Evolutionary conservation across 2,329 filamentous ascomycete genomes (phyloP).

Genomic region (Dothidotthia symphoricarpi): DNA sequence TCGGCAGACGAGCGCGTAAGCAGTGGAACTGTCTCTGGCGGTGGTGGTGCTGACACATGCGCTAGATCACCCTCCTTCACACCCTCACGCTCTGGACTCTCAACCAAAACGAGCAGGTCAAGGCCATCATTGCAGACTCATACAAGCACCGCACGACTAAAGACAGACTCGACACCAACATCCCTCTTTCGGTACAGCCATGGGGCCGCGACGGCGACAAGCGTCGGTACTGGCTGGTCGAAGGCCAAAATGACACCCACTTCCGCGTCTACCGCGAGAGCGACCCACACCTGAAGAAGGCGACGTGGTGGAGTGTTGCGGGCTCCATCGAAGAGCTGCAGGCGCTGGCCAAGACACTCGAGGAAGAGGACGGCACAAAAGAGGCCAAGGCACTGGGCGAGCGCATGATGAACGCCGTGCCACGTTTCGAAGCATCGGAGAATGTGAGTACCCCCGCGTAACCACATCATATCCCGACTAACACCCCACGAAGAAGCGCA

Average conservation of each 20-base stretch:
- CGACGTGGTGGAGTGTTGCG: constrained; percentile 91
- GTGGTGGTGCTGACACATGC: constrained; percentile 16
- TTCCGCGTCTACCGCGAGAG: constrained; percentile 95
- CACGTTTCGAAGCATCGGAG: constrained; percentile 89
- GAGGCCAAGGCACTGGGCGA: constrained; percentile 75
- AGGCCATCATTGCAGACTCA: constrained; percentile 75
- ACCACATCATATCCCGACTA: constrained; percentile 7
- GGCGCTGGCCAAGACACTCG: constrained; percentile 71
- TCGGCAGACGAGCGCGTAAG: constrained; percentile 73
- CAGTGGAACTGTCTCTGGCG: constrained; percentile 5
- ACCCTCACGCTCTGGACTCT: constrained; percentile 86
- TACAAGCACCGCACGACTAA: constrained; percentile 68
- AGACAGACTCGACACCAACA: constrained; percentile 76
- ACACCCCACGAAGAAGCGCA: constrained; percentile 72
- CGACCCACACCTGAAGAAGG: constrained; percentile 70
- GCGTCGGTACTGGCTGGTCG: constrained; percentile 88
- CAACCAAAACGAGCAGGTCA: constrained; percentile 80
- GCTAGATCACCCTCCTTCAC: constrained; percentile 76
- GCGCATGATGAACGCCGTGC: constrained; percentile 75
- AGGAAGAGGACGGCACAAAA: constrained; percentile 73
- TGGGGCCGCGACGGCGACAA: constrained; percentile 91
- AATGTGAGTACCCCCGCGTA: constrained; percentile 56
- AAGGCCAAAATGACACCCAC: constrained; percentile 88
- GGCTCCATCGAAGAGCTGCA: constrained; percentile 85
- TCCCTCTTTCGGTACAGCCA: constrained; percentile 82